Evolutionary conservation across 2,329 filamentous ascomycete genomes (phyloP).

Genomic region (Colletotrichum sp.): DNA sequence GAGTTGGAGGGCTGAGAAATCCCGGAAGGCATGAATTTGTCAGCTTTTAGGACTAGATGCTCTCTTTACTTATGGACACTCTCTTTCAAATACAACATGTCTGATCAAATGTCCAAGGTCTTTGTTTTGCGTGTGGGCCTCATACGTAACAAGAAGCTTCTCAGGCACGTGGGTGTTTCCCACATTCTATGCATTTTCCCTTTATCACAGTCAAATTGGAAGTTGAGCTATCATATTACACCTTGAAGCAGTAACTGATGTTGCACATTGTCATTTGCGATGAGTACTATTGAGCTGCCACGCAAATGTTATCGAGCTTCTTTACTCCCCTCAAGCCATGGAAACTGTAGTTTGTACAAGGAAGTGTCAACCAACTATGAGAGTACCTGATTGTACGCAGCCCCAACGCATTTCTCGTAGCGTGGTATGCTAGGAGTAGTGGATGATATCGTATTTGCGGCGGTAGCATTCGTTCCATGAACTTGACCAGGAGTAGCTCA

Average conservation of each 20-base stretch:
- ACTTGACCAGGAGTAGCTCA: neutral
- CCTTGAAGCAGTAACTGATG: neutral
- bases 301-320: neutral
- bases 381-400: neutral
- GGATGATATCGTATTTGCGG: neutral
- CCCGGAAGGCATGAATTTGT: neutral
- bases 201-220: neutral
- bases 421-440: neutral
- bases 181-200: neutral
- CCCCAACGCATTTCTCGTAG: neutral
- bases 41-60: neutral
- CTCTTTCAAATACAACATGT: neutral
- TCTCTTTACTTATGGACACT: neutral
- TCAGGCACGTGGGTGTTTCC: neutral
- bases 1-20: no score
- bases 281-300: neutral
- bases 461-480: neutral
- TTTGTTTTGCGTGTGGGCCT: neutral
- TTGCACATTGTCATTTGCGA: accelerated
- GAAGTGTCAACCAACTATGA: neutral
- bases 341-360: accelerated
- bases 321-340: neutral
- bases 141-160: no score
- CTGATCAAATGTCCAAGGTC: neutral
- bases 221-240: neutral